Percentiles rank a stretch among this genome's conserved stretches.
phyloP scores from a whole-genome alignment of 441 rosid genomes.

The Eruca vesicaria region DNA sequence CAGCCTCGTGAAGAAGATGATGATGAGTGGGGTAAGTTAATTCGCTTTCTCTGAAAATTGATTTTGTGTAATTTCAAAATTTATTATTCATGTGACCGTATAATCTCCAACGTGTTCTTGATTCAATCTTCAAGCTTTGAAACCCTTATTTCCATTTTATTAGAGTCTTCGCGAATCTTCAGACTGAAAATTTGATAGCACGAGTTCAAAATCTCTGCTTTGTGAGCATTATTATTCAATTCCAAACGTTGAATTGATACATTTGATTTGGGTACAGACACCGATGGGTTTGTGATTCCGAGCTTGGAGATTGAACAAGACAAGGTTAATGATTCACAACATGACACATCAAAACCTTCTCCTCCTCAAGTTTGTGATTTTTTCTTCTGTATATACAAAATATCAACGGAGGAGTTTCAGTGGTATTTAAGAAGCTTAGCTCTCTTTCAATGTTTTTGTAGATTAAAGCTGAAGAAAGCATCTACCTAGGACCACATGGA shows the following conservation, averaged over 20 bases:
- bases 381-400: not conserved
- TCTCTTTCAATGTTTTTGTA: conserved; percentile 26
- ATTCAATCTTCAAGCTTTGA: conserved; percentile 3
- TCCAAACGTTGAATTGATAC: not conserved
- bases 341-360: conserved; percentile 51
- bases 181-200: not conserved
- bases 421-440: not conserved
- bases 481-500: conserved; percentile 90
- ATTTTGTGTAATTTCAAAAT: not conserved
- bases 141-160: not conserved
- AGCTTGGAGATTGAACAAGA: conserved; percentile 66
- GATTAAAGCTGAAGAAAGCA: conserved; percentile 62
- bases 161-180: not conserved
- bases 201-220: not conserved
- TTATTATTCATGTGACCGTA: not conserved
- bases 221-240: conserved; percentile 4
- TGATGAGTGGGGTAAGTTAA: conserved; percentile 46
- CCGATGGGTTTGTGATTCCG: conserved; percentile 95
- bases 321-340: conserved; percentile 40
- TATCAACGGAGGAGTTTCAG: not conserved
- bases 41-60: not conserved
- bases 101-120: not conserved
- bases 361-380: conserved; percentile 54
- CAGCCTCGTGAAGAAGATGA: conserved; percentile 40
- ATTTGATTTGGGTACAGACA: conserved; percentile 45